phyloP scores from a whole-genome alignment of 345 rosid genomes.

The Leavenworthia alabamica region DNA sequence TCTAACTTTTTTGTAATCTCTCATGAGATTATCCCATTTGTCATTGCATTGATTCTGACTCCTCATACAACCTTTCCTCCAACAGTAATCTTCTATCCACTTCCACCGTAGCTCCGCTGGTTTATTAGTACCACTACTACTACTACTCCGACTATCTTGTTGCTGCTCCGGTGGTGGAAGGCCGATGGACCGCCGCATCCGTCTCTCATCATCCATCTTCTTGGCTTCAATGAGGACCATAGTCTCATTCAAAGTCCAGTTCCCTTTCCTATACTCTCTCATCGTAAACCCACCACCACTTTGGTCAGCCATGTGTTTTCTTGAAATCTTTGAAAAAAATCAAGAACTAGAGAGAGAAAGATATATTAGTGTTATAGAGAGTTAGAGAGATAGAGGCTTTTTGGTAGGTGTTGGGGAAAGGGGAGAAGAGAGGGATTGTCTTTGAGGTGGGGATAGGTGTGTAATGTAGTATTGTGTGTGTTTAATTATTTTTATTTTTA shows the following conservation, averaged over 20 bases:
- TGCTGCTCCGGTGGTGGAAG: slow-evolving; percentile 23
- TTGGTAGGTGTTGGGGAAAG: slow-evolving; percentile 39
- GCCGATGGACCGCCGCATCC: slow-evolving; percentile 53
- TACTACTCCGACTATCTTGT: slow-evolving; percentile 31
- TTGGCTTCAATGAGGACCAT: slow-evolving; percentile 82
- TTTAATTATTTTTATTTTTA: slow-evolving; percentile 4
- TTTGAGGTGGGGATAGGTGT: slow-evolving; percentile 30
- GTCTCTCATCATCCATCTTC: slow-evolving; percentile 74
- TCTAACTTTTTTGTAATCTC: slow-evolving; percentile 87
- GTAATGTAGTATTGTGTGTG: slow-evolving; percentile 16
- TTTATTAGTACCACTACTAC: slow-evolving; percentile 26
- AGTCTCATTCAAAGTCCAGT: slow-evolving; percentile 77
- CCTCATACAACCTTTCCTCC: slow-evolving; percentile 65
- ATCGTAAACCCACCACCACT: slow-evolving; percentile 35
- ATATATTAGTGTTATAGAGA: not conserved
- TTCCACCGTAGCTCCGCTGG: slow-evolving; percentile 86
- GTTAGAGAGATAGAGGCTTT: slow-evolving; percentile 9
- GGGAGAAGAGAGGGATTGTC: slow-evolving; percentile 32
- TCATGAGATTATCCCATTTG: slow-evolving; percentile 96
- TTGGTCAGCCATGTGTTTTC: slow-evolving; percentile 45
- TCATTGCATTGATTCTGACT: slow-evolving; percentile 97
- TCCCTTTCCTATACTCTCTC: slow-evolving; percentile 86
- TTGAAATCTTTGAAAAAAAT: slow-evolving; percentile 24
- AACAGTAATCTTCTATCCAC: slow-evolving; percentile 91
- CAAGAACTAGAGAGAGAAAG: slow-evolving; percentile 30